Conservation (phyloP, 768 basidiomycete species). For the Kwoniella bestiolae region DNA sequence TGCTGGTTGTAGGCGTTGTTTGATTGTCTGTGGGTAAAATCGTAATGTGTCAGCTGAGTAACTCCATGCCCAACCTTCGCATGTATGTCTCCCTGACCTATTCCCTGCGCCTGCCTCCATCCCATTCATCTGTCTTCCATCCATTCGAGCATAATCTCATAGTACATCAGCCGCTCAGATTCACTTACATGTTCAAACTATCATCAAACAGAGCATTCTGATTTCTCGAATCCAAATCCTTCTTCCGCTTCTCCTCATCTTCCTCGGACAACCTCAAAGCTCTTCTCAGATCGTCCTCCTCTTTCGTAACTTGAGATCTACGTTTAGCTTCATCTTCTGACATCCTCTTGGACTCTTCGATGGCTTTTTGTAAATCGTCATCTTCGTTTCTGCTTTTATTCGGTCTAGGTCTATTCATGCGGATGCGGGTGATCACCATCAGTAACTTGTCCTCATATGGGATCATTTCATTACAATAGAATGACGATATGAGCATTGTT, state of each 20-base stretch:
- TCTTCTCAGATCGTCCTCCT: constrained; percentile 77
- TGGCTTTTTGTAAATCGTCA: constrained; percentile 80
- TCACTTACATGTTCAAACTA: constrained; percentile 71
- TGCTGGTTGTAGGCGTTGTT: constrained; percentile 51
- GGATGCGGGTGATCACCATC: neutral
- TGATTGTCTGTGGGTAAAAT: no score
- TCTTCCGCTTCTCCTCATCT: constrained; percentile 78
- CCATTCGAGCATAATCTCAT: no score
- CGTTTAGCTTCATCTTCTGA: constrained; percentile 69
- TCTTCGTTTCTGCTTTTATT: constrained; percentile 63
- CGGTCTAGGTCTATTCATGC: constrained; percentile 51
- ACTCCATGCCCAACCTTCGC: no score
- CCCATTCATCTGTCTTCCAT: no score
- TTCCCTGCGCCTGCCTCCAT: neutral
- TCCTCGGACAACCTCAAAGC: constrained; percentile 87
- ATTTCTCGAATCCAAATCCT: constrained; percentile 74
- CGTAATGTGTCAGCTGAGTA: no score
- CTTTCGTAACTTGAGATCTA: constrained; percentile 62
- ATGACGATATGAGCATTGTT: no score
- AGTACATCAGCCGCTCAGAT: neutral
- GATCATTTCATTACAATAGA: no score
- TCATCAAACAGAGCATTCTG: constrained; percentile 83
- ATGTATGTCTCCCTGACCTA: no score
- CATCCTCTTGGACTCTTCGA: constrained; percentile 84
- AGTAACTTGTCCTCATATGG: no score